Conservation (phyloP, 2,329 filamentous ascomycete species). For the Cercospora zeina region DNA sequence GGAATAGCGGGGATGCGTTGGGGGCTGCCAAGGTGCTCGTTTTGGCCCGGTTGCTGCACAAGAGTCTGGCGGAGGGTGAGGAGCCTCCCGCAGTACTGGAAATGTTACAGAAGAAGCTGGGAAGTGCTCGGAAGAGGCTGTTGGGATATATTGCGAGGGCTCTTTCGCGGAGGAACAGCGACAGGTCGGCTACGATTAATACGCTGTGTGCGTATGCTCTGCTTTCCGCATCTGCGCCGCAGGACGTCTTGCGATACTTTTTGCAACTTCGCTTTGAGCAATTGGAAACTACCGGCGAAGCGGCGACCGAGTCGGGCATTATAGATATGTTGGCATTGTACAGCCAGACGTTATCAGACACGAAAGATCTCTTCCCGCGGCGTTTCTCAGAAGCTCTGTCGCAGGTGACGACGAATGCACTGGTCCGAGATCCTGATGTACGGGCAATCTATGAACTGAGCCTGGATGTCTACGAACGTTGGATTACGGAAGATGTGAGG, state of each 20-base stretch:
- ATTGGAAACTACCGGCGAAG: constrained; percentile 63
- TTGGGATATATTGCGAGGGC: constrained; percentile 63
- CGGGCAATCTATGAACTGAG: constrained; percentile 67
- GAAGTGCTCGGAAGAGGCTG: constrained; percentile 62
- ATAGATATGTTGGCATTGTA: constrained; percentile 70
- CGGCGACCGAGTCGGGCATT: constrained; percentile 54
- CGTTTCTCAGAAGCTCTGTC: constrained; percentile 69
- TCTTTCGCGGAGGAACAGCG: constrained; percentile 42
- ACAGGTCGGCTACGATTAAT: constrained; percentile 60
- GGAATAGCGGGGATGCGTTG: constrained; percentile 53
- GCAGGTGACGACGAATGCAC: constrained; percentile 66
- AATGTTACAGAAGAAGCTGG: constrained; percentile 63
- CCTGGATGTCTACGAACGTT: constrained; percentile 73
- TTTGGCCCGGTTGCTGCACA: constrained; percentile 71
- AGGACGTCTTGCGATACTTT: constrained; percentile 77
- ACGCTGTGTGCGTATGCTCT: constrained; percentile 80
- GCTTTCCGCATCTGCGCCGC: constrained; percentile 74
- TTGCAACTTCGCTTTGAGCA: constrained; percentile 69
- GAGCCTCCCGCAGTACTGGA: constrained; percentile 58
- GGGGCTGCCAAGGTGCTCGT: constrained; percentile 67
- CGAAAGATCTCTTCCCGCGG: constrained; percentile 72
- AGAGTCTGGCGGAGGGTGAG: constrained; percentile 62
- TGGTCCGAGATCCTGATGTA: constrained; percentile 72
- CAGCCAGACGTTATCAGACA: constrained; percentile 72
- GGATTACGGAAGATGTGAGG: constrained; percentile 79